Base-by-base conservation (phyloP, 768 basidiomycete species). In the Leccinum sublutescens region DNA sequence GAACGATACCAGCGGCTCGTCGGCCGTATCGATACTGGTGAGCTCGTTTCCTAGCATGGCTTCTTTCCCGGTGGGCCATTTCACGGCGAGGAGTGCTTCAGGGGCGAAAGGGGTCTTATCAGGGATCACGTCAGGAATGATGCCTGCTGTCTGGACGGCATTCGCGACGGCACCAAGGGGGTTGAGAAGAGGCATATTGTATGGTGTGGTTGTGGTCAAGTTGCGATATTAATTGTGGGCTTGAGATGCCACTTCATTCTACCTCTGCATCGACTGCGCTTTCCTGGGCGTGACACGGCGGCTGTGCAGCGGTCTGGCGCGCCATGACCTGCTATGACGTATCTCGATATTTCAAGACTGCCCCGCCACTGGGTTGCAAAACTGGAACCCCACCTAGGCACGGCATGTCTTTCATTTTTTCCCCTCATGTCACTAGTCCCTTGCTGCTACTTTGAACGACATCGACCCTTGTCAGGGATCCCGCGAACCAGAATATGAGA, bases 1-100 rank as follows among this genome's bases (percentile, higher is more conserved):
- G 31, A 86, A 74, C 38, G 70, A 72, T 40, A 85, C 73, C 4
- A 75, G 66, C 3, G 86, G 86, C 58, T 85, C 85, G 17, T 82
- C 77, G 25, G 75, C 65, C 0, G 82, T 81, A 11, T 78, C 77
- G 3, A 64, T 59, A 19, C 65, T 67, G 12, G 69, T 69, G 33
- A 79, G 61, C 27, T 69, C 68, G 60, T 78, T 79, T 7, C 78
- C 78, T 9, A 78, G 65, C 54, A 74, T 58, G 25, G 71, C 71
- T 57, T 74, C 71, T 50, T 73, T 71, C 10, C 69, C 66, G 0
- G 62, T 73, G 14, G 73, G 67, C 66, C 73, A 73, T 54, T 60
- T 65, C 21, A 70, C 60, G 40, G 65, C 62, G 53, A 76, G 61
- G 21, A 76, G 56, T 1, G 67, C 71, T 36, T 66, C 62, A 4